Evolutionary conservation across 2,329 filamentous ascomycete species (phyloP), one percentile per base, ranked within the genome.

Genomic region (Fusarium abutilonis): DNA sequence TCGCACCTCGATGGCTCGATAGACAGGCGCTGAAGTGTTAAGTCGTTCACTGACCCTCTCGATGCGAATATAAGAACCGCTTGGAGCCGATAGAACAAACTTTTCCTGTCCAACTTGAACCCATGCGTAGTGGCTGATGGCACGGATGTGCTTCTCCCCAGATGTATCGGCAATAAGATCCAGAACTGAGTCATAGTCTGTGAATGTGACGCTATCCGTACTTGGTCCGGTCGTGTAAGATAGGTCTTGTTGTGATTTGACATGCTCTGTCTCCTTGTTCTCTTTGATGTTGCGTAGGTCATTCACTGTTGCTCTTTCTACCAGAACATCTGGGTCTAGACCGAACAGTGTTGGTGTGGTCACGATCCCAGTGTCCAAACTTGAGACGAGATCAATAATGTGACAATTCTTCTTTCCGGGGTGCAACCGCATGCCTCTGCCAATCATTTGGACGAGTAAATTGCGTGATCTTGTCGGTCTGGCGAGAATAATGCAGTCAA

Each of bases 371-470:
- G 88, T 90, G 47, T 88, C 87, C 19, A 98, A 79, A 34, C 88
- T 92, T 0, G 93, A 90, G 1, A 98, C 95, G 87, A 99, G 93
- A 75, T 99, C 95, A 70, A 99, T 96, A 57, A 99, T 83, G 74
- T 98, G 95, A 68, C 95, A 99, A 71, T 98, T 86, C 35, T 88
- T 79, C 76, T 99, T 99, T 11, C 85, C 90, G 1, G 88, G 81
- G 73, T 92, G 84, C 35, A 97, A 78, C 38, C 95, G 87, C 86
- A 99, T 91, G 5, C 95, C 95, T 69, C 95, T 86, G 1, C 95
- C 95, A 60, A 99, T 97, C 95, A 99, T 99, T 76, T 99, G 95
- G 1, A 98, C 87, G 1, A 99, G 85, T 3, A 99, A 80, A 68
- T 97, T 98, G n/a, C 91, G 87, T 14, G 95, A 98, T 67, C 89